phyloP scores from a whole-genome alignment of 805 yeast genomes.

The Hyphopichia homilentoma region DNA sequence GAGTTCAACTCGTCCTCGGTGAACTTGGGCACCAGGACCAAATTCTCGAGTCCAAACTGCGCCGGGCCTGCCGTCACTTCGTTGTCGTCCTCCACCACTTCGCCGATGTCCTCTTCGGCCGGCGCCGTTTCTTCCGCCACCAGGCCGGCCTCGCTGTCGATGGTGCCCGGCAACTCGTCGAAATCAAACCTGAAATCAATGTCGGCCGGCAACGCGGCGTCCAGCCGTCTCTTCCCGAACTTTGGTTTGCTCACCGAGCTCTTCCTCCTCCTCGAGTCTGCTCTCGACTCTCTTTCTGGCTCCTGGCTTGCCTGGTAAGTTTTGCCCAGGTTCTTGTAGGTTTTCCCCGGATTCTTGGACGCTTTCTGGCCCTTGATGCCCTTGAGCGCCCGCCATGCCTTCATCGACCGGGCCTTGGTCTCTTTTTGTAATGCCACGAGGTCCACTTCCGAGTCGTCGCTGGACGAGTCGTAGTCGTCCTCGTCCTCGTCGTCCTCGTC shows the following conservation, averaged over 20 bases:
- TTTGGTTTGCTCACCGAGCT: conserved; percentile 16
- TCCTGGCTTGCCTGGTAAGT: conserved; percentile 4
- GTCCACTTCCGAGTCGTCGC: conserved; percentile 67
- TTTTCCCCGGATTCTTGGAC: background rate
- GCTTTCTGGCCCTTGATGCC: conserved; percentile 14
- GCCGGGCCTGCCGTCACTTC: conserved; percentile 6
- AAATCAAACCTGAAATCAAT: conserved; percentile 40
- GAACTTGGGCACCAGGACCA: conserved; percentile 49
- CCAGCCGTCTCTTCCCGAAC: conserved; percentile 33
- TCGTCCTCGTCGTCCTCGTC: conserved; percentile 13
- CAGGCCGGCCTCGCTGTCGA: conserved; percentile 18
- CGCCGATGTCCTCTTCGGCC: conserved; percentile 16
- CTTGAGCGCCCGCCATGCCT: conserved; percentile 36
- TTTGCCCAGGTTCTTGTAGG: background rate
- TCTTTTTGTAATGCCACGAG: conserved; percentile 70
- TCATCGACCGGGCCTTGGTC: conserved; percentile 54
- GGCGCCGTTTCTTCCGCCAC: conserved; percentile 5
- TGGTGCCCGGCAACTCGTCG: conserved; percentile 24
- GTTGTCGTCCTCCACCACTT: conserved; percentile 8
- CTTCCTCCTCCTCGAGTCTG: conserved; percentile 6
- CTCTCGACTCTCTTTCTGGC: conserved; percentile 11
- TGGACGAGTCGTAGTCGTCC: conserved; percentile 50
- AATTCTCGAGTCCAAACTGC: conserved; percentile 27
- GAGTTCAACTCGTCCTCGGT: conserved; percentile 47
- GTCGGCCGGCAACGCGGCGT: conserved; percentile 40